Base-by-base conservation (phyloP, 2,329 filamentous ascomycete genomes). In the Fusarium proliferatum region DNA sequence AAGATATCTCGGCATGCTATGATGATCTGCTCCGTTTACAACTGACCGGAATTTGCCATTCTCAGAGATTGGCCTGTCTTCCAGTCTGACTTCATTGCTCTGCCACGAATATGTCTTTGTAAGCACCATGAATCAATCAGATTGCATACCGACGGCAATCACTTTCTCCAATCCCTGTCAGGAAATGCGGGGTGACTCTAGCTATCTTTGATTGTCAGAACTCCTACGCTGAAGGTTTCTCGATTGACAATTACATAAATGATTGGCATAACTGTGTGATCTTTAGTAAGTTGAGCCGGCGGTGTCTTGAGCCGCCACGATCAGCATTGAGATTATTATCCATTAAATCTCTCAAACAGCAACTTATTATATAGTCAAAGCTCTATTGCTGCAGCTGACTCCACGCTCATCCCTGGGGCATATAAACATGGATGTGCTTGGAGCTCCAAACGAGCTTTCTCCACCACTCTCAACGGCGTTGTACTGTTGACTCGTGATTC, bases 331-430 rank as follows among this genome's bases (percentile, higher is more conserved):
- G 21, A 39, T 33, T 33, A n/a, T 43, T 10, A 19, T 17, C n/a
- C 36, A 36, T 46, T 67, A 64, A 65, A 56, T 64, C 52, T 69
- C 71, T 57, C 52, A 68, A 57, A 38, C 34, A 53, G 42, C 42
- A 67, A 55, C 19, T 34, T 49, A 19, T 38, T 49, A 33, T 49
- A 45, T 26, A 39, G 60, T n/a, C 59, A 56, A 53, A 49, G 34
- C 61, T 53, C 49, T 70, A 36, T 55, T 66, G 52, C 58, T 42
- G 45, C 58, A 58, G 45, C 36, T 30, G 26, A 48, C 71, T 67
- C 67, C 67, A 68, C 58, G 70, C 61, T 38, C 51, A 68, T 71
- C 64, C 72, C 63, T 72, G 69, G 49, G 67, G 41, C 66, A 61
- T 36, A 67, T 57, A 41, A 34, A 61, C 69, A 69, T 61, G 49